Evolutionary conservation across 1,139 yeast genomes (phyloP).

Genomic region (Pichia sp.): DNA sequence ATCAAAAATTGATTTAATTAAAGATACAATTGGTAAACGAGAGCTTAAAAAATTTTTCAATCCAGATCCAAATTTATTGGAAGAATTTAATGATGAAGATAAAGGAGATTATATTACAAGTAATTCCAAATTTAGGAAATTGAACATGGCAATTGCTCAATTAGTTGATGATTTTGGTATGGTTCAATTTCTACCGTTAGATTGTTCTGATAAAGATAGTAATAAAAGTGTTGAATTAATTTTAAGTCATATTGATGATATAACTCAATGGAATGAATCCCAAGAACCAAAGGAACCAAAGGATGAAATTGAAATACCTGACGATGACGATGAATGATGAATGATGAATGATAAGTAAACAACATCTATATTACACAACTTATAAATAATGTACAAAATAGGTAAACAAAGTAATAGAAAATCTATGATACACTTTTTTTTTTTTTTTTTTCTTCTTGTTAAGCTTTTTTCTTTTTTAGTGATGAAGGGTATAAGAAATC

Average conservation of each 20-base stretch:
- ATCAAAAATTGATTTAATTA: conserved; percentile 79
- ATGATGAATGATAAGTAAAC: background rate
- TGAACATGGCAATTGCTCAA: conserved; percentile 79
- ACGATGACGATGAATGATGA: conserved; percentile 30
- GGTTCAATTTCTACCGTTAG: conserved; percentile 93
- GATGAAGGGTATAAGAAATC: conserved; percentile 9
- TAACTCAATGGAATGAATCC: conserved; percentile 94
- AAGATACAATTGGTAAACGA: conserved; percentile 64
- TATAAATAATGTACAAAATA: background rate
- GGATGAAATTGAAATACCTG: conserved; percentile 57
- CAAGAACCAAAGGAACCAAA: conserved; percentile 96
- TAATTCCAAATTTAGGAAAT: conserved; percentile 69
- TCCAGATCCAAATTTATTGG: conserved; percentile 81
- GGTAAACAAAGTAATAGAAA: background rate
- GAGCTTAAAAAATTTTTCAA: conserved; percentile 78
- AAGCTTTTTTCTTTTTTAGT: background rate
- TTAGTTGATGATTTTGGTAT: conserved; percentile 95
- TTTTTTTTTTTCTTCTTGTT: background rate
- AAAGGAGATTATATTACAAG: conserved; percentile 32
- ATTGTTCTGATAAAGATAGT: conserved; percentile 59
- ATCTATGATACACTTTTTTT: too few species aligned
- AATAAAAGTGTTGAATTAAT: conserved; percentile 74
- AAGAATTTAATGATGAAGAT: conserved; percentile 31
- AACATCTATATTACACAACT: background rate
- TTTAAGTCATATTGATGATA: conserved; percentile 88